These are phyloP conservation scores for Lactifluus rugatus DNA, from an alignment of 768 basidiomycete species.

Conservation along the genomic window DNA sequence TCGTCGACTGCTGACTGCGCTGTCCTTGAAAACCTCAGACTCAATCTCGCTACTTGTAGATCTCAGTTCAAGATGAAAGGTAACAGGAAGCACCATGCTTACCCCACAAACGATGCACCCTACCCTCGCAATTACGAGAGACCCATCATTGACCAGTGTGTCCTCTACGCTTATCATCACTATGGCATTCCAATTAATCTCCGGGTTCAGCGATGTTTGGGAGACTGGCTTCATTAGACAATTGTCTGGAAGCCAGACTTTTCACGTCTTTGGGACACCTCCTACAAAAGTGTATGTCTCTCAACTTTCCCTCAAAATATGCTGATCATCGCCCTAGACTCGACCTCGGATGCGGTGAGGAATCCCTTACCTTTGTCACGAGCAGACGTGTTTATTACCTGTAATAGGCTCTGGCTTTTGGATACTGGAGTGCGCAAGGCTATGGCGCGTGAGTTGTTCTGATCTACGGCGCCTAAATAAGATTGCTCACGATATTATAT, in stretches of 20 bases:
- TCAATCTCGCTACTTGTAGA: conserved; percentile 41
- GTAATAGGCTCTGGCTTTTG: conserved; percentile 61
- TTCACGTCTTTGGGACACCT: conserved; percentile 51
- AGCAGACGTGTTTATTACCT: not conserved
- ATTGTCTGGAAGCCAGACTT: conserved; percentile 49
- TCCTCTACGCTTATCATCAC: conserved; percentile 16
- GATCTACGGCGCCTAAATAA: not conserved
- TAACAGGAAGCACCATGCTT: conserved; percentile 49
- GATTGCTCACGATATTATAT: not conserved
- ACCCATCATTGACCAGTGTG: conserved; percentile 58
- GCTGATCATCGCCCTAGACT: conserved; percentile 32
- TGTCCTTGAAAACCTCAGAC: conserved; percentile 47
- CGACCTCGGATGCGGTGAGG: conserved; percentile 64
- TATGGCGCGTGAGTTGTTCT: conserved; percentile 43
- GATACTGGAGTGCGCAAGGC: conserved; percentile 54
- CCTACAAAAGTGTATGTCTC: conserved; percentile 51
- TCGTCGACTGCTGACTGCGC: conserved; percentile 56
- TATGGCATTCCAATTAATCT: conserved; percentile 5
- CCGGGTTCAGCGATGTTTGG: conserved; percentile 54
- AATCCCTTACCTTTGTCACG: not conserved
- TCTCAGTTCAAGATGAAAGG: conserved; percentile 45
- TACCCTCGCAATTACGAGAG: conserved; percentile 62
- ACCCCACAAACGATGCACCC: conserved; percentile 41
- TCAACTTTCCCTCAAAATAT: not conserved
- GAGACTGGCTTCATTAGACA: conserved; percentile 48